Evolutionary conservation across 2,329 filamentous ascomycete species (phyloP), one percentile per base, ranked within the genome.

Genomic region (Nothophoma quercina): DNA sequence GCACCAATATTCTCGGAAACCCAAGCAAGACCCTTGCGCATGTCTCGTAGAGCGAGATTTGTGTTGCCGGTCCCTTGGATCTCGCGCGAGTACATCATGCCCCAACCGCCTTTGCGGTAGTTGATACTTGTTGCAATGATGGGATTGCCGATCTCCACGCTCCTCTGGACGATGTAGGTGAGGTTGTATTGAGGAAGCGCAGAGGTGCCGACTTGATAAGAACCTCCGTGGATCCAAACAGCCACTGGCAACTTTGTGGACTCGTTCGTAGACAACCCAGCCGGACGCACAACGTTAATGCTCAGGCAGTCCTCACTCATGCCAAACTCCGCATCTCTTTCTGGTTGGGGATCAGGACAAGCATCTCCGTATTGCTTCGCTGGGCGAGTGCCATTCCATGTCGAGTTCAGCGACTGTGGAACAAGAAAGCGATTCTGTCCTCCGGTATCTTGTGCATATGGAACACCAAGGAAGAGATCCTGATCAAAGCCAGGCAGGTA

Each of bases 61-160:
- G 69, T 62, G 23, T 72, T 69, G 4, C 84, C 86, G 43, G 80
- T 80, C 26, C 79, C 79, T 12, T 79, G 23, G 6, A 73, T 60
- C 32, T 73, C 70, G 18, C 63, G 56, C 2, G 81, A 85, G 8
- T 84, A 81, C 22, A 90, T 71, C 72, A 93, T 91, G 0, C 90
- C 90, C 64, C 91, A 81, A 5, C 84, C 82, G 2, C 85, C 85
- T 40, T 90, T 79, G 8, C 88, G 81, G 42, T 75, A 75, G 51
- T 75, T 75, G 58, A 72, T 74, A 16, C 69, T 72, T 8, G 68
- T 63, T 7, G 60, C 72, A 40, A 75, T 65, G 23, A 75, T 71
- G 2, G 71, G 71, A 28, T 73, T 64, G 7, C 70, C 71, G 28
- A 74, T 67, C 12, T 70, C 69, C n/a, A 73, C 69, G 42, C 64